Evolutionary conservation across 2,329 filamentous ascomycete genomes (phyloP), one percentile per base, ranked within the genome.

Genomic region (Epichloe typhina): DNA sequence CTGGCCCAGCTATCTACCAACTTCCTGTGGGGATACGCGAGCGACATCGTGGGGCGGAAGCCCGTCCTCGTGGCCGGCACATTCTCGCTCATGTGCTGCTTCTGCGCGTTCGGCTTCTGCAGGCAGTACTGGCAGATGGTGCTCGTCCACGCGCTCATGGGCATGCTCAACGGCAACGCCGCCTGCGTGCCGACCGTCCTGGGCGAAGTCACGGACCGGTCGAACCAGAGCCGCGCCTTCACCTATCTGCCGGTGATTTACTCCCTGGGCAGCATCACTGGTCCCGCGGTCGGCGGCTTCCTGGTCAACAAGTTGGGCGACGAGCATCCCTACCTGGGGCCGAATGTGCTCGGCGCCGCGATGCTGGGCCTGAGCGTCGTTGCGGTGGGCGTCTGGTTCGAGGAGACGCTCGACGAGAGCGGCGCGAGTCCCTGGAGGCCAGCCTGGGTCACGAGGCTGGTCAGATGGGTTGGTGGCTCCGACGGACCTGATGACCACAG

Each of bases 161-260:
- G 93, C 3, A 65, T 95, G 49, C 80, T 95, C 48, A 98, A 97
- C 65, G 93, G 93, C 49, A 98, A 98, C 61, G 89, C 93, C 33
- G 91, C 88, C 4, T 83, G 96, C 12, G 89, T 98, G 13, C 91
- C 88, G 7, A 96, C 93, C 0, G 95, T 91, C 46, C 68, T 98
- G 46, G 93, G 93, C 40, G 93, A 98, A 66, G 85, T 98, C 49
- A 98, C 93, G 2, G 90, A 97, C 63, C 82, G 88, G 50, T 93
- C 85, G 56, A 98, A 98, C 65, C 93, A 98, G 73, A 93, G 88
- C 61, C 79, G 79, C 49, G 93, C 89, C 0, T 98, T 98, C 61
- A 93, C 87, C 2, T 98, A 95, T 70, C 72, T 98, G 41, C 93
- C 93, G 0, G 85, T 97, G 39, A 84, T 97, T n/a, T 98, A 98